Base-by-base conservation (phyloP, 305 asterid species). In the Plantago lanceolata region DNA sequence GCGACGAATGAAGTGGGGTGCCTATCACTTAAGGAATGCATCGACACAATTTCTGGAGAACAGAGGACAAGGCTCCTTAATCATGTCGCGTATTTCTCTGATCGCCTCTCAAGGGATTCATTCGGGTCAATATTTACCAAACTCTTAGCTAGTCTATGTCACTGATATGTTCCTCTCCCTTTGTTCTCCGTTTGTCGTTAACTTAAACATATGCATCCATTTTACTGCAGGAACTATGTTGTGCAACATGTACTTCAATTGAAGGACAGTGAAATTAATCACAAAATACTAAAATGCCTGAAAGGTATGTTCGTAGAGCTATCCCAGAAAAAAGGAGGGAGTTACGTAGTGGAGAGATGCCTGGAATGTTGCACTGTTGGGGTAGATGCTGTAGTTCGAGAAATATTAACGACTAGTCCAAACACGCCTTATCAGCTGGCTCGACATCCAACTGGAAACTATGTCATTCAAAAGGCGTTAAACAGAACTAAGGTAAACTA, bases 341-440 rank as follows among this genome's bases (percentile, higher is more conserved):
- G 82, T 20, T 63, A 66, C 18, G 68, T 79, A 0, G 72, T 79
- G 6, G 73, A 74, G 71, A 68, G 53, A 53, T 79, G 85, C 65
- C 56, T 79, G 6, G 53, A 74, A 48, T 19, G 50, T 56, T 71
- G 74, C 0, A 1, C 6, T 19, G 0, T 4, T 2, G 82, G 80
- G 15, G 0, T 40, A 2, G 5, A 24, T 1, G 1, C 0, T 5
- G 80, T 76, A 55, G 71, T 71, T 17, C 0, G 3, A 14, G 78
- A 76, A 29, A 74, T 79, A 60, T 3, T 71, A 17, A 8, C 5
- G 2, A 2, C 17, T 48, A 56, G 52, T 0, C 5, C 3, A 57
- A 40, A 1, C 45, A 43, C 63, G 24, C 14, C 65, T 67, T 2
- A 56, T 12, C 26, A 6, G 14, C 81, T 79, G 21, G 67, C 74